A percentile compares a stretch with the other conserved stretches of the same genome.
Conservation (phyloP, 108 stramenopile genomes). For the Seminavis robusta region DNA sequence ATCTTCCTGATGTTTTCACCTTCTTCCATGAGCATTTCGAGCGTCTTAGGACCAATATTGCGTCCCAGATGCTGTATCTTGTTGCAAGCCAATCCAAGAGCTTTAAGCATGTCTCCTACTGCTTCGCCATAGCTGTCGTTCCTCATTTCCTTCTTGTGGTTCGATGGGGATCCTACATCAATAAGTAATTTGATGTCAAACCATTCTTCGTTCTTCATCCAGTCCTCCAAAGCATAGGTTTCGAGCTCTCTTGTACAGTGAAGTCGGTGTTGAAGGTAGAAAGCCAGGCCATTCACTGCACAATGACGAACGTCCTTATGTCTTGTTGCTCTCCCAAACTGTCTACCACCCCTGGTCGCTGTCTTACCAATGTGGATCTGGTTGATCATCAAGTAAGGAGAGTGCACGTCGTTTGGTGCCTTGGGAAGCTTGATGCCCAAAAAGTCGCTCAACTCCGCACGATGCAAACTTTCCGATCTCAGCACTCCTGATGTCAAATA, state of each 20-base stretch:
- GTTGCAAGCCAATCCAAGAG: background rate
- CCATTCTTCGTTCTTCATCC: background rate
- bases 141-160: background rate
- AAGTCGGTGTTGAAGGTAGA: slow-evolving; percentile 3
- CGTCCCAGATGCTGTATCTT: slow-evolving; percentile 1
- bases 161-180: background rate
- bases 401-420: background rate
- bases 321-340: slow-evolving; percentile 3
- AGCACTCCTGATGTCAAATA: background rate
- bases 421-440: background rate
- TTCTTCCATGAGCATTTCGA: background rate
- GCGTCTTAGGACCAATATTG: background rate
- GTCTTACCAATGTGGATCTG: slow-evolving; percentile 1
- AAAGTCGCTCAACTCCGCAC: too few species aligned
- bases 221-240: background rate
- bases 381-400: background rate
- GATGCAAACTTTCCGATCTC: slow-evolving; percentile 2
- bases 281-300: background rate
- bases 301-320: slow-evolving; percentile 3
- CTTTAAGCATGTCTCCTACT: background rate
- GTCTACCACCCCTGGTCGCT: too few species aligned
- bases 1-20: background rate
- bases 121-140: background rate
- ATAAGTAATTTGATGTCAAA: slow-evolving; percentile 1
- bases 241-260: background rate